Evolutionary conservation across 441 rosid genomes (phyloP), one percentile per base, ranked within the genome.

Genomic region (Hypseocharis bilobata): DNA sequence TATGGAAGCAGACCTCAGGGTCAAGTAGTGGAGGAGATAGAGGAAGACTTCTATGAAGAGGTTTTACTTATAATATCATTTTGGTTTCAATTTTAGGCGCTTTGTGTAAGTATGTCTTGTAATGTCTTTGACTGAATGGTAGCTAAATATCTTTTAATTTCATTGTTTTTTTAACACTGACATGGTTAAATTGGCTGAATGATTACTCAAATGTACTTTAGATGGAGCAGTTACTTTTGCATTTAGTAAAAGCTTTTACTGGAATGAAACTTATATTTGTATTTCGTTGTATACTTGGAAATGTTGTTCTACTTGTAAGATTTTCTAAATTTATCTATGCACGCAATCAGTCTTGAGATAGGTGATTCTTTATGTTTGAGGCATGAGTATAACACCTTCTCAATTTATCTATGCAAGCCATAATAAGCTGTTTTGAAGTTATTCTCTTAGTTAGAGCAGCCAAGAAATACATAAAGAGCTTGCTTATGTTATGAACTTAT

Each of bases 21-120:
- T 78, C 84, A 83, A 70, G 70, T 59, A n/a, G 85, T 83, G 65
- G 80, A 78, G 55, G 89, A 85, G 61, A 80, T 86, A 51, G 99
- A 93, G 77, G 82, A 91, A 47, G 95, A 84, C 1, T 93, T 91
- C 82, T 91, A 91, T 61, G 78, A 84, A 49, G 89, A 93, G 97
- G 98, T 93, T 40, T 63, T 51, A 7, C 44, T 63, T 58, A 49
- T 26, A 14, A 61, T 64, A 16, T 54, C 13, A 22, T 36, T 32
- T 22, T 28, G 7, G 17, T 60, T 72, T 17, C 25, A 29, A 13
- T 57, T 54, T 3, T 26, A 40, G 32, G 44, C 1, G 8, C 0
- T 17, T 2, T 44, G 44, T 57, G 3, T 11, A 52, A 22, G 27
- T 3, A 11, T 34, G 22, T 22, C 11, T 16, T 13, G 1, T 63